These are phyloP conservation scores for Wallacemonas sp. DNA, from an alignment of 208 protist species.

Conservation along the genomic window DNA sequence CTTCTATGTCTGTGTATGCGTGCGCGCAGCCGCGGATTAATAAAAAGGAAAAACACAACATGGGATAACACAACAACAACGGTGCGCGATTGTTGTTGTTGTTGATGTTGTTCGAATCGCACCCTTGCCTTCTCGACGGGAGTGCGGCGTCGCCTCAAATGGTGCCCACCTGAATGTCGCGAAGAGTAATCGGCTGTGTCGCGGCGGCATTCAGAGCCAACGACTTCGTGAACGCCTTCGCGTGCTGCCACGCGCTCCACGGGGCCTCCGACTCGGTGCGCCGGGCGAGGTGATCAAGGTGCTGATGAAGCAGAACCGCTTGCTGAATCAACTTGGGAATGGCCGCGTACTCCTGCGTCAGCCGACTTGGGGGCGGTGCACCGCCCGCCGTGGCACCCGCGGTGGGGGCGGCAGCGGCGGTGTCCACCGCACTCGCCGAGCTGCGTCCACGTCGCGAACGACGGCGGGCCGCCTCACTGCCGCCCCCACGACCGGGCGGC, in stretches of 20 bases:
- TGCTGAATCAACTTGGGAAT: slow-evolving; percentile 38
- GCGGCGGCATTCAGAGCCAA: slow-evolving; percentile 31
- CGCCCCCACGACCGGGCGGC: not conserved
- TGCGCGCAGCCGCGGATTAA: not conserved
- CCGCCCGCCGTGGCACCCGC: not conserved
- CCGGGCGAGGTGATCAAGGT: slow-evolving; percentile 18
- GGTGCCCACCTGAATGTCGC: slow-evolving; percentile 7
- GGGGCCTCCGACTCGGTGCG: not conserved
- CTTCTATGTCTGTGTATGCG: not conserved
- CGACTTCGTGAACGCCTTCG: slow-evolving; percentile 24
- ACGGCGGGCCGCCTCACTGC: not conserved
- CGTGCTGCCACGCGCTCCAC: slow-evolving; percentile 11
- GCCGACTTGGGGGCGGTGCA: slow-evolving; percentile 2
- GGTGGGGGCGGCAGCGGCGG: not conserved
- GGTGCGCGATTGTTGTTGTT: too few species aligned
- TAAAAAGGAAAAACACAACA: slow-evolving; percentile 7
- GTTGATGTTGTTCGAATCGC: too few species aligned
- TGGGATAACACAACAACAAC: too few species aligned
- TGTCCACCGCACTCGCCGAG: too few species aligned
- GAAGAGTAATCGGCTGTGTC: slow-evolving; percentile 18
- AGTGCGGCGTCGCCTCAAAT: too few species aligned
- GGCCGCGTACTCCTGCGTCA: slow-evolving; percentile 26
- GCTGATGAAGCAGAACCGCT: slow-evolving; percentile 35
- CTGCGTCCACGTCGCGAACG: not conserved
- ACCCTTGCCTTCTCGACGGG: too few species aligned